Base-by-base conservation (phyloP, 140 eudicot species). In the Cichorium intybus region DNA sequence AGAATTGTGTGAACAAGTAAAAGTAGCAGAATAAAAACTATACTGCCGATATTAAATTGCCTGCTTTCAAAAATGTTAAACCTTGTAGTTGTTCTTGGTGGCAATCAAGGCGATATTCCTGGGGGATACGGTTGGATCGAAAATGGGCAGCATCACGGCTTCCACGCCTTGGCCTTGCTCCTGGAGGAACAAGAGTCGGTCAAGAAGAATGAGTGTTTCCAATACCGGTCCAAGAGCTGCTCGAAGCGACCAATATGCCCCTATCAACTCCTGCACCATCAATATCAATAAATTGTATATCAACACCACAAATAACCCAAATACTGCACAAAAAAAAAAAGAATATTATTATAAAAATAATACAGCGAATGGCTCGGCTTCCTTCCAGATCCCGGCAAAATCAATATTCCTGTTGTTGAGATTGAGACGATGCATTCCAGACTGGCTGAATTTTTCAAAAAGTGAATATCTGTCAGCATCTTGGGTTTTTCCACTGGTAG, bases 221-320 rank as follows among this genome's bases (percentile, higher is more conserved):
- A 90, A 41, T 24, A 87, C 80, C 9, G 97, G 97, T 56, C 97
- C 96, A 35, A 87, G 54, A 69, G 95, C 82, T 68, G 95, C 97
- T 35, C 96, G 69, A 20, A 90, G 69, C 7, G 96, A 81, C 97
- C 97, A 90, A 74, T 87, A 90, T 70, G 88, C 84, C 55, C 97
- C 97, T 50, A 87, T 71, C 59, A 87, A 29, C 55, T 70, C 95
- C 97, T 90, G 86, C 79, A 77, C 21, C 47, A 57, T 47, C 18
- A 60, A 24, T 43, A 12, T 35, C 24, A 18, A 47, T 20, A 45
- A 46, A 45, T n/a, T n/a, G n/a, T n/a, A n/a, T n/a, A n/a, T n/a
- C n/a, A n/a, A n/a, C n/a, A n/a, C n/a, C n/a, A n/a, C n/a, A n/a
- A n/a, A 61, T 33, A 60, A 58, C 66, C 7, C 53, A 47, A 11